Evolutionary conservation across 83 land plant genomes (phyloP), one percentile per base, ranked within the genome.

Genomic region (Picea abies): DNA sequence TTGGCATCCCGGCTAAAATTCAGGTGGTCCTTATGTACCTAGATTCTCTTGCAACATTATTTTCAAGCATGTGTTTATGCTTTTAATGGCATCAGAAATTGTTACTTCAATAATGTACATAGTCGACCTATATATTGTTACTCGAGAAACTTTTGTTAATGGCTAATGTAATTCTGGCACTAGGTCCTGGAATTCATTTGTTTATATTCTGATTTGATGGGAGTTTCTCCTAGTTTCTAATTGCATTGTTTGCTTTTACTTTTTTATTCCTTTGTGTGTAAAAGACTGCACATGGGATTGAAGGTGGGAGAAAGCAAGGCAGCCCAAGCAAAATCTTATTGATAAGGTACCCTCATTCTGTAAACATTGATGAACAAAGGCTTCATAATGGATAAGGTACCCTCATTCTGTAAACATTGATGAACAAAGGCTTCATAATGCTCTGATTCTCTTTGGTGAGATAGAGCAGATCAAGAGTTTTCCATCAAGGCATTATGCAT

Each of bases 381-480:
- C 83, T 95, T 32, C 93, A 89, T 63, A 93, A 90, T 91, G 94
- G 98, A 79, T 95, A 37, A 89, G 96, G 3, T 91, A 90, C 77
- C 98, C 98, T 60, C 91, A 93, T 9, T 82, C 93, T 62, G 73
- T 89, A 26, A 84, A 76, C 60, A 83, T 93, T 76, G 96, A 95
- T 86, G 93, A 95, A 80, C 90, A 92, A 26, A 88, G 87, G 85
- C 84, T 95, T 26, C 93, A 89, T 64, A 93, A 90, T 86, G 90
- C 94, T 16, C 90, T 95, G 90, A 91, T 93, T 60, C 84, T 90
- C 32, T 95, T 89, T 87, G 98, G 98, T 67, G 96, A 95, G 73
- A 91, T 95, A 79, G 97, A 95, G 82, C 80, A 93, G 12, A 90
- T 95, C 4, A 89, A 87, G 63, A 85, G 85, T 41, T 93, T 92